Evolutionary conservation across 306 rosid species (phyloP).

Genomic region (Acacia acuminata): DNA sequence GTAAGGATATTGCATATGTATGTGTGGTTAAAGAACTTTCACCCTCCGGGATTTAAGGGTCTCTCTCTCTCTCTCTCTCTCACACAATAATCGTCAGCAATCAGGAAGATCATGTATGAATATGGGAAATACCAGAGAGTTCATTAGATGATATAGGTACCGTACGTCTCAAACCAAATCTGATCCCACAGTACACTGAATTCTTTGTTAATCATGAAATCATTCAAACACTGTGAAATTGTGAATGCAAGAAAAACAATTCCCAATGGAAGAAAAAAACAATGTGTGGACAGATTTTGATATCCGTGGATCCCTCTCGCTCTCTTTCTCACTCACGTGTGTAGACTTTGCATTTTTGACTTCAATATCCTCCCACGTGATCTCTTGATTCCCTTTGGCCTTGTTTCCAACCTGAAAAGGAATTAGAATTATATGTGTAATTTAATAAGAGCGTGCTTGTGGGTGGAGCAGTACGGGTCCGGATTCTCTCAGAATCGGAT

Average conservation of each 20-base stretch:
- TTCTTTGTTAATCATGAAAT: neutral
- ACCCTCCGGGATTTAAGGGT: slow-evolving; percentile 7
- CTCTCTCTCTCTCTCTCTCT: neutral
- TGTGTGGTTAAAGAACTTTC: neutral
- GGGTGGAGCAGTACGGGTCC: neutral
- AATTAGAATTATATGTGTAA: neutral
- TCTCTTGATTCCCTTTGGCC: neutral
- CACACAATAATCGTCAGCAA: neutral
- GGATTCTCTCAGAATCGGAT: no score
- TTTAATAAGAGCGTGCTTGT: neutral
- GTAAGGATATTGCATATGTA: neutral
- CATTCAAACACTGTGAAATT: neutral
- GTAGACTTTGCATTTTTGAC: slow-evolving; percentile 1
- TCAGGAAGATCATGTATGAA: neutral
- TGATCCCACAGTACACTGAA: neutral
- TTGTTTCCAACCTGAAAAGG: neutral
- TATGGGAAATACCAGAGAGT: neutral
- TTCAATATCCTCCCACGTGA: slow-evolving; percentile 12
- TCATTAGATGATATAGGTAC: neutral
- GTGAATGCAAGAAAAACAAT: neutral
- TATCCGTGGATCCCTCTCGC: slow-evolving; percentile 22
- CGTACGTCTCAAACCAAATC: neutral
- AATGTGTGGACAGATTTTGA: slow-evolving; percentile 40
- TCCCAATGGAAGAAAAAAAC: slow-evolving; percentile 16
- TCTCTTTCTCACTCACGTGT: neutral